phyloP scores from a whole-genome alignment of 768 basidiomycete species.

The Lenzites betulinus region DNA sequence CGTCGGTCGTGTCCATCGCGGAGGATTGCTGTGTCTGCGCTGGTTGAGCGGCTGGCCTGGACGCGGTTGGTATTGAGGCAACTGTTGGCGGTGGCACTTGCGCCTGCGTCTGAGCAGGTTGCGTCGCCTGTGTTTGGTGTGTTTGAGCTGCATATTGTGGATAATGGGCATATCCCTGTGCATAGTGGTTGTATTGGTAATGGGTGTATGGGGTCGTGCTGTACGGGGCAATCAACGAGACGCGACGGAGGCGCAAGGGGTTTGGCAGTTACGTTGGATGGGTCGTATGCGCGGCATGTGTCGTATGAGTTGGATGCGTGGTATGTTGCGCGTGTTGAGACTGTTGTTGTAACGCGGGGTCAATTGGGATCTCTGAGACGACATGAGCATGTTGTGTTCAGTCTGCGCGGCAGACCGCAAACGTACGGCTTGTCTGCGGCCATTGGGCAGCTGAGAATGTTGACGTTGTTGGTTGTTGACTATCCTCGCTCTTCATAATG shows the following conservation, averaged over 20 bases:
- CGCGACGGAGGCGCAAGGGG: background rate
- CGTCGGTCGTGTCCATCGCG: conserved; percentile 61
- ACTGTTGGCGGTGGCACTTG: conserved; percentile 12
- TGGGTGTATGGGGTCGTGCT: conserved; percentile 23
- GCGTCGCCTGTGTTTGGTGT: conserved; percentile 23
- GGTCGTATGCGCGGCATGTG: background rate
- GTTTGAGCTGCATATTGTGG: conserved; percentile 37
- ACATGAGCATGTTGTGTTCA: background rate
- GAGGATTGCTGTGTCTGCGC: conserved; percentile 10
- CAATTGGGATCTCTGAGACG: conserved; percentile 60
- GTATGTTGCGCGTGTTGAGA: conserved; percentile 20
- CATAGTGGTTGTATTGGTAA: conserved; percentile 47
- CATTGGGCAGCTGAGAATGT: conserved; percentile 42
- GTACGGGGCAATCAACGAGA: background rate
- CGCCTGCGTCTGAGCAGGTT: conserved; percentile 25
- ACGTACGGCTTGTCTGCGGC: conserved; percentile 40
- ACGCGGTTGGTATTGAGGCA: conserved; percentile 9
- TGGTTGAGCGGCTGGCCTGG: conserved; percentile 13
- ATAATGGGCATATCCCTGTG: conserved; percentile 47
- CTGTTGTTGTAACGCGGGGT: conserved; percentile 57
- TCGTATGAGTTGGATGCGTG: conserved; percentile 18
- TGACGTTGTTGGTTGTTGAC: conserved; percentile 31
- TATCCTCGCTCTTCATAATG: conserved; percentile 47
- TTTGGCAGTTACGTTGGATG: conserved; percentile 19
- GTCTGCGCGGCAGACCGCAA: too few relatives aligned